Base-by-base conservation (phyloP, 345 rosid species). In the Eucalyptus fibrosa region DNA sequence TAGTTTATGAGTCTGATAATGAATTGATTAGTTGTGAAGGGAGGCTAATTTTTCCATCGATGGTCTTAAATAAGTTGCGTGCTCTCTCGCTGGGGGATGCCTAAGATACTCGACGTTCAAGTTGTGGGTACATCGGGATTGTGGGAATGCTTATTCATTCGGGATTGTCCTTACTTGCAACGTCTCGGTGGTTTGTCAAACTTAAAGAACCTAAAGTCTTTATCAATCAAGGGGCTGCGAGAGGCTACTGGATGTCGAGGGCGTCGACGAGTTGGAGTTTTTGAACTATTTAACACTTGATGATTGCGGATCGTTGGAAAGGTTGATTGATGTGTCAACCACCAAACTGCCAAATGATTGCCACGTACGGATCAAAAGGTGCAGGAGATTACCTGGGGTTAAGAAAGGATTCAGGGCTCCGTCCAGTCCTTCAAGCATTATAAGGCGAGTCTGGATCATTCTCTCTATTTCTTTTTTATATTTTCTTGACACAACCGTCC, bases 231-330 rank as follows among this genome's bases (percentile, higher is more conserved):
- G 15, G 15, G 0, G 2, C 14, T 60, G 67, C 32, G 1, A 28
- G 13, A 60, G 32, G 32, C 67, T 60, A 60, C 32, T 4, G 67
- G 32, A 26, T 60, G 67, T 60, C 1, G 67, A 60, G 67, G 67
- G 67, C 4, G 1, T 60, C 4, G 16, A 60, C 4, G 8, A 28
- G 67, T 28, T 60, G 67, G 32, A 69, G 24, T 69, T 34, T 34
- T 9, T 69, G 81, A 12, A 8, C 81, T 0, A 0, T 8, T 18
- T 69, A 1, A 0, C 0, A 3, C 13, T 69, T 18, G 0, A 0
- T 9, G 4, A 0, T 3, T 69, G 81, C 44, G 1, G 4, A 34
- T 69, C 26, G 13, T 69, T 69, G 26, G 44, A 69, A 69, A 34
- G 42, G 13, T 18, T 69, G 81, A 34, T 34, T 18, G 44, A 69